Evolutionary conservation across 805 yeast species (phyloP), one percentile per base, ranked within the genome.

Genomic region (Wickerhamomyces mucosus): DNA sequence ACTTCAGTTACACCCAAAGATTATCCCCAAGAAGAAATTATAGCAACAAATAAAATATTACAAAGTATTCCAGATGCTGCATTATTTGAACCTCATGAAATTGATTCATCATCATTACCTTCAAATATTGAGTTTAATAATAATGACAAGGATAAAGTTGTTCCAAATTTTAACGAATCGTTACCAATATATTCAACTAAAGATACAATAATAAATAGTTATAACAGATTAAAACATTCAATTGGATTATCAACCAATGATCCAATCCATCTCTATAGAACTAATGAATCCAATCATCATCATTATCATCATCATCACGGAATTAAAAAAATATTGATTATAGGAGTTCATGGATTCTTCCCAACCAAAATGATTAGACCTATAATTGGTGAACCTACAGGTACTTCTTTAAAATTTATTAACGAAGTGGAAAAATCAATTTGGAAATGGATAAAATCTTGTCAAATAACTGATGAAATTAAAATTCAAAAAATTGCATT

Each of bases 331-430:
- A 82, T 82, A 0, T 67, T 89, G 19, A 79, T 92, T 21, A 74
- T 89, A 36, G 98, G 98, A 0, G 88, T 89, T 2, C 98, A 89
- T 58, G 98, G 98, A 1, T 89, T 88, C 49, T 89, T 92, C 60
- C 98, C 98, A 0, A 81, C 85, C 2, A 73, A 70, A 40, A 76
- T 85, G 67, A 63, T 92, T 8, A 60, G 98, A 31, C 86, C 95
- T 1, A 48, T 89, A 12, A 76, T 89, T 31, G 98, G 98, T 3
- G 86, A 88, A 40, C 98, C 98, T 4, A 92, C 94, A 15, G 98
- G 98, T 0, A 89, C 98, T 0, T 89, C 97, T 0, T 66, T 79
- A 28, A 79, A 80, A 50, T 92, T 89, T 56, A 85, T 95, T 21
- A 77, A 74, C 40, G 96, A 86, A 47, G 96, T 96, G 0, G 97